A percentile compares a stretch with the other conserved stretches of the same genome.
Conservation (phyloP, 1,284 basidiomycete genomes). For the Puccinia coronata region DNA sequence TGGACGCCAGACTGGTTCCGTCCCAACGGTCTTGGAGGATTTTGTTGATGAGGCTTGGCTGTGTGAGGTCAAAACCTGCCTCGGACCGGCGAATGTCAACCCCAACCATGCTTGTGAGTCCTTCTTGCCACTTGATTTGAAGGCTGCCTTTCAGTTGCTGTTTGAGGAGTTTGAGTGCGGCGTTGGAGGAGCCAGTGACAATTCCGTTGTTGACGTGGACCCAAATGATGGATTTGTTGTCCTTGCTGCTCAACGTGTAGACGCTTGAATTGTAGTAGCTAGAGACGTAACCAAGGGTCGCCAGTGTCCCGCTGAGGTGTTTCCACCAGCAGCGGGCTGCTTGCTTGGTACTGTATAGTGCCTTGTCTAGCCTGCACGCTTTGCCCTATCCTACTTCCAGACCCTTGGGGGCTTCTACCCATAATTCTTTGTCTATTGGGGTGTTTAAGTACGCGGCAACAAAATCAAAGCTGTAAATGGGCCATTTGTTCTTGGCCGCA, state of each 20-base stretch:
- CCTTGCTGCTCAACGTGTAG: not conserved
- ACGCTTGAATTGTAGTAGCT: not conserved
- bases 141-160: not conserved
- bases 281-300: not conserved
- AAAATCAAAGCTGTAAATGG: too few species aligned
- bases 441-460: not conserved
- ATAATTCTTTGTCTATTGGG: not conserved
- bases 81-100: not conserved
- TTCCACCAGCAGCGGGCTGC: slow-evolving; percentile 7
- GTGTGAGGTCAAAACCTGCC: too few species aligned
- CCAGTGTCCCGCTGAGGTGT: not conserved
- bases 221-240: too few species aligned
- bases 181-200: not conserved
- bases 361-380: not conserved
- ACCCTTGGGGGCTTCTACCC: not conserved
- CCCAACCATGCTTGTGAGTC: too few species aligned
- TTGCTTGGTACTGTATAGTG: not conserved
- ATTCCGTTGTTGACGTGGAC: not conserved
- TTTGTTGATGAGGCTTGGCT: too few species aligned
- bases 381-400: not conserved
- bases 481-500: not conserved
- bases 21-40: not conserved
- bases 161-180: not conserved
- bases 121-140: not conserved
- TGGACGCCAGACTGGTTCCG: not conserved